Percentiles rank a stretch among this genome's conserved stretches.
Conservation (phyloP, 371 early-diverging fungal genomes). For the Circinella umbellata region DNA sequence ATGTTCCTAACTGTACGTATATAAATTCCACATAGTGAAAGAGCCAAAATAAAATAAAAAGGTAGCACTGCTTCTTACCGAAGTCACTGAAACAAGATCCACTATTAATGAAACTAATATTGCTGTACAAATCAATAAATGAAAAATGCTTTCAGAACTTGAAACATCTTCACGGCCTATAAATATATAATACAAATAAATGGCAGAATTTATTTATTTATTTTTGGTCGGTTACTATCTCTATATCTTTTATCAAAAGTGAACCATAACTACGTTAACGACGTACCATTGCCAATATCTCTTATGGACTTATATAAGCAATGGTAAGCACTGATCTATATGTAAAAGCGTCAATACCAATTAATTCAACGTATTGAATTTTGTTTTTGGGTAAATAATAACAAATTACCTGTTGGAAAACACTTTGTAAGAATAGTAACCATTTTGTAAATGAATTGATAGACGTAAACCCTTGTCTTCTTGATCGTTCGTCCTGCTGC, state of each 20-base stretch:
- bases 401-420: neutral
- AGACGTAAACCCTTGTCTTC: neutral
- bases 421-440: constrained; percentile 2
- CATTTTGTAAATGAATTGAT: constrained; percentile 5
- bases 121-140: neutral
- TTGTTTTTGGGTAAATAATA: neutral
- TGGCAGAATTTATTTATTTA: neutral
- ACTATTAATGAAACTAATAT: neutral
- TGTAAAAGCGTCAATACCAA: neutral
- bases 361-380: too few relatives aligned
- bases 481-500: neutral
- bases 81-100: neutral
- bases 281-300: neutral
- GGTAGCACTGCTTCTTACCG: neutral
- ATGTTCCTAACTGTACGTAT: too few relatives aligned
- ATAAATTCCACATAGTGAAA: too few relatives aligned
- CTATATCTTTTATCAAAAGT: too few relatives aligned
- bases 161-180: neutral
- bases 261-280: too few relatives aligned
- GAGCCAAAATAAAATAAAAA: too few relatives aligned
- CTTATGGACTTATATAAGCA: neutral
- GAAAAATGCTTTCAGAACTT: constrained; percentile 3
- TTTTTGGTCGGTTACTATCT: too few relatives aligned
- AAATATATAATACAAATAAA: too few relatives aligned
- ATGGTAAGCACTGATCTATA: constrained; percentile 2